These are phyloP conservation scores for Ustilago sp. DNA, from an alignment of 1,284 basidiomycete genomes.

Conservation along the genomic window DNA sequence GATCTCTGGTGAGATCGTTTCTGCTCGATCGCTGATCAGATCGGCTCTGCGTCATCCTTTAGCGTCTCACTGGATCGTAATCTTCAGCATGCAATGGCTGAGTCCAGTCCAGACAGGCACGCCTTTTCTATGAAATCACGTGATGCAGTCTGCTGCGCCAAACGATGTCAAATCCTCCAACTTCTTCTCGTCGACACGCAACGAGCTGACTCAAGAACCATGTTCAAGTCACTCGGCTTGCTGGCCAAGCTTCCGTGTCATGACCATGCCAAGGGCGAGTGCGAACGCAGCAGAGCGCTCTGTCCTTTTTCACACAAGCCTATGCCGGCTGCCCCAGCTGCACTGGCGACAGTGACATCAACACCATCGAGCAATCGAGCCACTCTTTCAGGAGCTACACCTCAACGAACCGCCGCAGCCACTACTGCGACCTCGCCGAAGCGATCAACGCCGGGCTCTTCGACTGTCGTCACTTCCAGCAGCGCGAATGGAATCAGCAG, in stretches of 20 bases:
- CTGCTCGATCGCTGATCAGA: no score
- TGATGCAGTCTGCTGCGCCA: neutral
- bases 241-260: constrained; percentile 56
- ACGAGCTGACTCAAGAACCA: constrained; percentile 16
- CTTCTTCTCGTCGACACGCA: neutral
- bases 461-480: constrained; percentile 1
- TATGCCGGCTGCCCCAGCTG: neutral
- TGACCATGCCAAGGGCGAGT: constrained; percentile 52
- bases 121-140: no score
- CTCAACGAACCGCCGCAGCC: neutral
- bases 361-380: constrained; percentile 21
- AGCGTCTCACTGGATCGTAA: no score
- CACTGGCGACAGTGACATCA: constrained; percentile 5
- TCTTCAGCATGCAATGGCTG: no score
- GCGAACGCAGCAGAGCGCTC: constrained; percentile 32
- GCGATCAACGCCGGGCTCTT: constrained; percentile 12
- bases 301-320: constrained; percentile 57
- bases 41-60: no score
- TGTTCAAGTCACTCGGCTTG: constrained; percentile 58
- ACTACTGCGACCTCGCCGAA: constrained; percentile 6
- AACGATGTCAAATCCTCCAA: neutral
- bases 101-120: no score
- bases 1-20: no score
- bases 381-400: constrained; percentile 5
- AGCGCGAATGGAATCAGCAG: constrained; percentile 3